Evolutionary conservation across 805 yeast genomes (phyloP).

Genomic region (Gaillardinia entomophila): DNA sequence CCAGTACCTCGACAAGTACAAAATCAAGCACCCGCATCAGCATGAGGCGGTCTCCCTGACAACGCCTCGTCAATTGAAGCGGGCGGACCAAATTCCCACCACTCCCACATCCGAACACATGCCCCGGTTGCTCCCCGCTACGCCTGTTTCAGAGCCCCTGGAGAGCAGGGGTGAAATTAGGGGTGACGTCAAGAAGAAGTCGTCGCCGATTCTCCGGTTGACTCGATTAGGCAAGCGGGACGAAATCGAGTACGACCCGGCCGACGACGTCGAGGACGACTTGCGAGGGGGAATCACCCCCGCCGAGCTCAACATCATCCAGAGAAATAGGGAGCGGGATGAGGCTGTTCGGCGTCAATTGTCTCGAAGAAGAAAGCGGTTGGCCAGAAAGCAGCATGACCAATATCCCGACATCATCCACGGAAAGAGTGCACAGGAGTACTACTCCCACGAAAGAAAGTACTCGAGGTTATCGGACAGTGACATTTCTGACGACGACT

Average conservation of each 20-base stretch:
- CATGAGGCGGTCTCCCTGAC: not conserved
- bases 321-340: slow-evolving; percentile 4
- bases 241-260: slow-evolving; percentile 1
- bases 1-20: slow-evolving; percentile 24
- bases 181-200: not conserved
- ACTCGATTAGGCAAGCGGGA: not conserved
- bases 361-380: slow-evolving; percentile 2
- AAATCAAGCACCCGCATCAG: not conserved
- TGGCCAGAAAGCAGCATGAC: not conserved
- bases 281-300: slow-evolving; percentile 33
- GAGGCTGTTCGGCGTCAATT: not conserved
- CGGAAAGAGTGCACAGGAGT: not conserved
- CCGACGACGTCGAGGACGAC: not conserved
- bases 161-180: slow-evolving; percentile 1
- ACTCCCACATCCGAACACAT: slow-evolving; percentile 1
- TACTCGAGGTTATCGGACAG: not conserved
- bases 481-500: not conserved
- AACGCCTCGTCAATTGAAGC: not conserved
- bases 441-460: not conserved
- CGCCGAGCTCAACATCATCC: slow-evolving; percentile 26
- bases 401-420: not conserved
- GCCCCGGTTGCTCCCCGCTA: slow-evolving; percentile 1
- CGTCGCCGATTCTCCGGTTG: not conserved
- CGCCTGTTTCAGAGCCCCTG: not conserved
- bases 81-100: not conserved